Conservation (phyloP, 331 rosid genomes). For the Pyracantha coccinea region DNA sequence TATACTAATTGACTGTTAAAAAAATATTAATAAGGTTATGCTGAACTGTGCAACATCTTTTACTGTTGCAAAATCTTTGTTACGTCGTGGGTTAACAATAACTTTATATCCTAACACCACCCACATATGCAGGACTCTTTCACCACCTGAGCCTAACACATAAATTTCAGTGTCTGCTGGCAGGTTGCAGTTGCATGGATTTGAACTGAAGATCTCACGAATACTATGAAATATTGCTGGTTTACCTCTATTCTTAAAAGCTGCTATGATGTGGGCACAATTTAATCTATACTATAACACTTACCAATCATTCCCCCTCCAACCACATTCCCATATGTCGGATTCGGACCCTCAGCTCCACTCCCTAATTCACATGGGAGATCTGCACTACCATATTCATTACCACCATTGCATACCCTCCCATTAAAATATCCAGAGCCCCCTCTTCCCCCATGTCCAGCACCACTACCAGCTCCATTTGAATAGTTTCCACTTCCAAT, state of each 20-base stretch:
- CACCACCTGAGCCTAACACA: neutral
- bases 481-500: slow-evolving; percentile 92
- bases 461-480: slow-evolving; percentile 99
- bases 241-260: neutral
- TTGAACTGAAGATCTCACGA: neutral
- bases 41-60: neutral
- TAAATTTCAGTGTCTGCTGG: neutral
- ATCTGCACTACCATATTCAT: slow-evolving; percentile 82
- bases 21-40: neutral
- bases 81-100: neutral
- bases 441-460: slow-evolving; percentile 99
- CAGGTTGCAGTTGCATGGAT: neutral
- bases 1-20: neutral
- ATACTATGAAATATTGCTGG: neutral
- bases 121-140: too few relatives aligned
- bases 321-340: slow-evolving; percentile 49
- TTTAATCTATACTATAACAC: slow-evolving; percentile 6
- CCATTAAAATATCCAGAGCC: slow-evolving; percentile 93
- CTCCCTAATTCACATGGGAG: slow-evolving; percentile 98
- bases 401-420: slow-evolving; percentile 71
- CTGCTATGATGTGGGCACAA: neutral
- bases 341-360: slow-evolving; percentile 83
- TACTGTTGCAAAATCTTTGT: neutral
- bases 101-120: neutral
- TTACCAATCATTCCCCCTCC: slow-evolving; percentile 99